Base-by-base conservation (phyloP, 768 basidiomycete species). In the Phlebiopsis flavidoalba region DNA sequence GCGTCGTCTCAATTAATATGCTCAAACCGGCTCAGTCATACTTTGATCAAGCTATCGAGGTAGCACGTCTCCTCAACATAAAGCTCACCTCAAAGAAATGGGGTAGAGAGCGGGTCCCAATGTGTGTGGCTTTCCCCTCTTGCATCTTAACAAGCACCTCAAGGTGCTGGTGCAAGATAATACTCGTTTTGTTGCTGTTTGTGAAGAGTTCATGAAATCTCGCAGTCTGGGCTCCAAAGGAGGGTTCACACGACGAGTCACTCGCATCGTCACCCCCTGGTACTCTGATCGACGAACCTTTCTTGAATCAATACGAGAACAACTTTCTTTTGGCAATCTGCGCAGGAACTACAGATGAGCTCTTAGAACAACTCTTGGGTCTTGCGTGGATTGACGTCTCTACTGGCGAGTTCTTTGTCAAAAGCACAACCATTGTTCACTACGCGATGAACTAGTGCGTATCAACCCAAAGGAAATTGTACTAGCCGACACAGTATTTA, bases 341-440 rank as follows among this genome's bases (percentile, higher is more conserved):
- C 26, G 37, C 74, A 53, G n/a, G 17, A 53, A 49, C 48, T 58
- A 17, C 31, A 37, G 37, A 31, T 35, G 36, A n/a, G 54, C 17
- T 8, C 11, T 11, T 1, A 11, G 35, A 31, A 1, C n/a, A 21
- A 15, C 21, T 40, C 5, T 60, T 85, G n/a, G 93, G 92, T 1
- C 76, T 98, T 45, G 94, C 95, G 6, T 98, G 95, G 88, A 93
- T 92, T 24, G 95, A 98, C 69, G 84, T 97, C 17, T 95, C 95
- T 14, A 97, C 95, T 0, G 93, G 93, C 61, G 95, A 96, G 69
- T 93, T 96, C 72, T 94, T 90, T 72, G 87, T 90, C 11, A 91
- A 91, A 64, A 70, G 73, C 6, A 79, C 83, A 11, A 72, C 77
- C 2, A 52, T 79, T 15, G 83, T 22, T 75, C 70, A 45, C 73